Evolutionary conservation across 2,329 filamentous ascomycete species (phyloP), one percentile per base, ranked within the genome.

Genomic region (Colletotrichum kahawae): DNA sequence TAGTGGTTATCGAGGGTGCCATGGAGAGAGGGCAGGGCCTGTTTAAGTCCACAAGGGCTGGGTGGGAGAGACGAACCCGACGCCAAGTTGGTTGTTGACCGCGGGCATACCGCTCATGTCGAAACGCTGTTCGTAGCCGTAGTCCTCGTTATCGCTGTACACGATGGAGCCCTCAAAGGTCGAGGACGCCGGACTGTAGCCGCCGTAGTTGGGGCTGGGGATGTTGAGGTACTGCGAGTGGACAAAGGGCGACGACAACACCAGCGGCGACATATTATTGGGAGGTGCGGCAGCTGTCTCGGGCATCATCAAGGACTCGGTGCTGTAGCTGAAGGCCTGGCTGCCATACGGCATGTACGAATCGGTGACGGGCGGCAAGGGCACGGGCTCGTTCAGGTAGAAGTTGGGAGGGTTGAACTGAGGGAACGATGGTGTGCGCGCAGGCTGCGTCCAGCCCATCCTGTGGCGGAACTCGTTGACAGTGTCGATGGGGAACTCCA

Each of bases 401-500:
- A 91, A 92, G 81, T 88, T 89, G 78, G 88, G 89, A 62, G 87
- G 86, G 77, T 89, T 83, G 82, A 92, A 92, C 80, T 90, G 89
- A 31, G 91, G 90, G 82, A 92, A 92, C 12, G 91, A 91, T 7
- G 86, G 88, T 57, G 91, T 91, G 77, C 90, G 86, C 77, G 87
- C 85, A 13, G 91, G 91, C 76, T 91, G 88, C 59, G 88, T 82
- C 92, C 92, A 94, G 63, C 93, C 92, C 87, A 95, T 92, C 78
- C 92, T 90, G 43, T 86, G 88, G 78, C 93, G 92, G 84, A 95
- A 95, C 79, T 92, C 91, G 72, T 88, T 86, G 70, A 94, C 91
- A 62, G 92, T 91, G 78, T 94, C 90, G 70, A 94, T 92, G 21
- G 94, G 93, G 76, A 93, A 92, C 78, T 94, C 92, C 92, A 95